Base-by-base conservation (phyloP, 179 eudicot genomes). In the Drosera spatulata region DNA sequence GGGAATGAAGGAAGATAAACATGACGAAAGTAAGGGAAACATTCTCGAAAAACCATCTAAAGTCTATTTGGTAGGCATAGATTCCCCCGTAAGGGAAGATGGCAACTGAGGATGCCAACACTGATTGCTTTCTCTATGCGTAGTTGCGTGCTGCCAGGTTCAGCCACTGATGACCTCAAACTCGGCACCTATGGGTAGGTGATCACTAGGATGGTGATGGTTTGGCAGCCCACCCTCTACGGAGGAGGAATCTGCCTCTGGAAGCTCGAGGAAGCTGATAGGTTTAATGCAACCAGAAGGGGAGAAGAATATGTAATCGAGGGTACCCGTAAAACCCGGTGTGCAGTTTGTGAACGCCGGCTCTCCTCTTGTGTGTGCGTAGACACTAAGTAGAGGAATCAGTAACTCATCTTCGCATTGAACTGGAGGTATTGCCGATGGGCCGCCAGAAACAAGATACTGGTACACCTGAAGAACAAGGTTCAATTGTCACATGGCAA, bases 171-270 rank as follows among this genome's bases (percentile, higher is more conserved):
- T 41, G 73, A 83, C 73, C 78, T 77, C 87, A 75, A 91, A 88
- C 71, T 88, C 95, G 39, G 86, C 95, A 61, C 97, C 97, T 47
- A 91, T 88, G 22, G 97, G 96, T 12, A 88, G 84, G 71, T 91
- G 97, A 69, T 91, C 97, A 54, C 97, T 91, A 0, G 97, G 97
- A 73, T 88, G 96, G 62, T 82, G 75, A 67, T 79, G 77, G 65
- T 88, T 88, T 44, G 97, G 97, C 64, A 91, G 70, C 44, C 97
- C 97, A 7, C 89, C 91, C 12, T 38, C 60, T 2, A 83, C 75
- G 43, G 93, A 94, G 41, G 82, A 60, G 15, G 96, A 83, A 54
- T 79, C 85, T 51, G 77, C 65, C n/a, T 70, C 83, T 38, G 97
- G 88, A 49, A 91, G 79, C 66, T 87, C 85, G 15, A 91, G 91